Evolutionary conservation across 306 rosid species (phyloP).

Genomic region (Potentilla sterilis): DNA sequence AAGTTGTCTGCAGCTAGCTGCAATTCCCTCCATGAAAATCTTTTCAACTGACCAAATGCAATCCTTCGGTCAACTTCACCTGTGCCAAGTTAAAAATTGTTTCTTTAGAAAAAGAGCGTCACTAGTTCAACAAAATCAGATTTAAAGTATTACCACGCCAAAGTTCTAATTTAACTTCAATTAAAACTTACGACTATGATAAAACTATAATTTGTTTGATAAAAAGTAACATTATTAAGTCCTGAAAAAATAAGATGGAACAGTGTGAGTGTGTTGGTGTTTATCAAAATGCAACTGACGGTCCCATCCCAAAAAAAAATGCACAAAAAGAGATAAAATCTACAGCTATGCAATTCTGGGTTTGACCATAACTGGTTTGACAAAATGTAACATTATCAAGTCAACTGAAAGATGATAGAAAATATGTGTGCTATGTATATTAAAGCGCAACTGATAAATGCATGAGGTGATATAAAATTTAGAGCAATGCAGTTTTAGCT

Average conservation of each 20-base stretch:
- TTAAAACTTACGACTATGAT: background rate
- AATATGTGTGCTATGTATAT: background rate
- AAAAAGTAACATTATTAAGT: background rate
- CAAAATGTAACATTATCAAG: background rate
- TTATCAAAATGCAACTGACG: background rate
- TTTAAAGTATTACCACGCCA: background rate
- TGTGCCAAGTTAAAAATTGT: slow-evolving; percentile 12
- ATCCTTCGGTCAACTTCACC: slow-evolving; percentile 98
- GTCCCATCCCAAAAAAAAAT: background rate
- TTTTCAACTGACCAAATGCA: slow-evolving; percentile 86
- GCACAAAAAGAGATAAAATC: background rate
- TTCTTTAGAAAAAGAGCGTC: background rate
- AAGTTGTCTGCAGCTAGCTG: slow-evolving; percentile 91
- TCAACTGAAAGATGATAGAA: background rate
- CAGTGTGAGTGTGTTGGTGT: background rate
- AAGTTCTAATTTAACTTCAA: background rate
- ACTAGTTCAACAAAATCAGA: slow-evolving; percentile 6
- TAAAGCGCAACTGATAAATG: background rate
- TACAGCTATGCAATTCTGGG: background rate
- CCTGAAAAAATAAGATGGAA: background rate
- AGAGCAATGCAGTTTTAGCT: background rate
- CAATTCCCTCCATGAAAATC: slow-evolving; percentile 93
- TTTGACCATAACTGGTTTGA: background rate
- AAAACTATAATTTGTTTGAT: background rate
- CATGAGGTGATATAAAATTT: background rate